phyloP scores from a whole-genome alignment of 139 green algal species.

The Microglena sp. region DNA sequence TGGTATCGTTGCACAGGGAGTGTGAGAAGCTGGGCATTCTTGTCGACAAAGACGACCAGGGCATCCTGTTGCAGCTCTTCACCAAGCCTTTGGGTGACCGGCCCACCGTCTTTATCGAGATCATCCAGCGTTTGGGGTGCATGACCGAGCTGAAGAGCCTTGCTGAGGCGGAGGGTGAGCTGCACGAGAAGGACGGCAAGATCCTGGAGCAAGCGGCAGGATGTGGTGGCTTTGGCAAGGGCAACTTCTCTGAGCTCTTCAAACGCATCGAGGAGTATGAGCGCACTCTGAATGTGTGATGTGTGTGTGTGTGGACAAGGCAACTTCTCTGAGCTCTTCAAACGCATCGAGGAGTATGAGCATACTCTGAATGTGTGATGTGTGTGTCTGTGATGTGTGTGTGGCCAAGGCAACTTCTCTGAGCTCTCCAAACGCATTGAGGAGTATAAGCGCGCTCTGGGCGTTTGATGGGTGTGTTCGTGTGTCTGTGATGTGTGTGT shows the following conservation, averaged over 20 bases:
- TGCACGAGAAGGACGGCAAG: background rate
- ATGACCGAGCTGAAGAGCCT: background rate
- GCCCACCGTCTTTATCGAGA: slow-evolving; percentile 96
- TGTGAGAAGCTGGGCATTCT: slow-evolving; percentile 89
- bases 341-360: slow-evolving; percentile 54
- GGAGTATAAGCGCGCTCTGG: slow-evolving; percentile 54
- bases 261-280: slow-evolving; percentile 53
- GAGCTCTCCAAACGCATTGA: slow-evolving; percentile 80
- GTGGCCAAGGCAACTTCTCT: slow-evolving; percentile 98
- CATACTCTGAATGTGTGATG: slow-evolving; percentile 33
- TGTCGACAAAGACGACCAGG: slow-evolving; percentile 94
- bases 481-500: too few relatives aligned
- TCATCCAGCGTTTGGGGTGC: slow-evolving; percentile 95
- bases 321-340: slow-evolving; percentile 94
- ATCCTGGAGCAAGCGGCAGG: slow-evolving; percentile 70
- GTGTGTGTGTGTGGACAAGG: slow-evolving; percentile 23
- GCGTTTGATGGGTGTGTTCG: slow-evolving; percentile 21
- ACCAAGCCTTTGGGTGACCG: slow-evolving; percentile 71
- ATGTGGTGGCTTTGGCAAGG: slow-evolving; percentile 97
- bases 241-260: slow-evolving; percentile 98
- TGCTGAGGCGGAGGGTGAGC: background rate
- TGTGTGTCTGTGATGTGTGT: slow-evolving; percentile 84
- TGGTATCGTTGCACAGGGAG: slow-evolving; percentile 16
- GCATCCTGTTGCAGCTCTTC: slow-evolving; percentile 89
- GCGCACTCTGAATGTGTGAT: slow-evolving; percentile 31